A percentile compares a stretch with the other conserved stretches of the same genome.
phyloP scores from a whole-genome alignment of 805 yeast genomes.

The Candida ponderosae region DNA sequence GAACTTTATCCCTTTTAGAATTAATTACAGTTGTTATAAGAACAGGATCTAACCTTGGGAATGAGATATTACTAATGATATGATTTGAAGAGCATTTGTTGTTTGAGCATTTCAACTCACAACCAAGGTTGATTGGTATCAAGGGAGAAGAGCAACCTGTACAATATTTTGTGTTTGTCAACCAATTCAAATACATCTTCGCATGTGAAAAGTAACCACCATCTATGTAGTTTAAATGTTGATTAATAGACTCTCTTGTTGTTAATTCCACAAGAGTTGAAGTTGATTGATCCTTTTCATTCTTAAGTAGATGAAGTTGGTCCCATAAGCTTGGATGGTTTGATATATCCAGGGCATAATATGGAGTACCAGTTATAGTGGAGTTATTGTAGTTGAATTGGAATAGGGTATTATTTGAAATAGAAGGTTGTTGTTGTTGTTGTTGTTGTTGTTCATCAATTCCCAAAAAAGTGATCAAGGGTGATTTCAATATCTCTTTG shows the following conservation, averaged over 20 bases:
- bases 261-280: slow-evolving; percentile 5
- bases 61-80: slow-evolving; percentile 68
- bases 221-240: slow-evolving; percentile 27
- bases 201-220: slow-evolving; percentile 76
- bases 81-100: slow-evolving; percentile 17
- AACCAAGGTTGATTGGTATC: slow-evolving; percentile 61
- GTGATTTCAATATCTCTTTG: slow-evolving; percentile 4
- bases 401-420: slow-evolving; percentile 27
- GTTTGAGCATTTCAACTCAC: slow-evolving; percentile 43
- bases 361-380: slow-evolving; percentile 44
- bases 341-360: slow-evolving; percentile 54
- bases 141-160: slow-evolving; percentile 76
- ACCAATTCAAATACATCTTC: slow-evolving; percentile 82
- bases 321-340: slow-evolving; percentile 8
- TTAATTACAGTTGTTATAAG: slow-evolving; percentile 75
- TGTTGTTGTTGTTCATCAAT: slow-evolving; percentile 21
- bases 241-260: slow-evolving; percentile 16
- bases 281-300: slow-evolving; percentile 2
- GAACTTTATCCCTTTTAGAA: slow-evolving; percentile 47
- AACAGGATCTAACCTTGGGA: slow-evolving; percentile 91
- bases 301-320: slow-evolving; percentile 3
- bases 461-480: slow-evolving; percentile 31
- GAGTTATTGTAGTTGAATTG: slow-evolving; percentile 34
- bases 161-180: slow-evolving; percentile 63
- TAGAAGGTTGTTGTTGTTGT: too few relatives aligned